Evolutionary conservation across 805 yeast species (phyloP).

Genomic region (Brettanomyces custersianus): DNA sequence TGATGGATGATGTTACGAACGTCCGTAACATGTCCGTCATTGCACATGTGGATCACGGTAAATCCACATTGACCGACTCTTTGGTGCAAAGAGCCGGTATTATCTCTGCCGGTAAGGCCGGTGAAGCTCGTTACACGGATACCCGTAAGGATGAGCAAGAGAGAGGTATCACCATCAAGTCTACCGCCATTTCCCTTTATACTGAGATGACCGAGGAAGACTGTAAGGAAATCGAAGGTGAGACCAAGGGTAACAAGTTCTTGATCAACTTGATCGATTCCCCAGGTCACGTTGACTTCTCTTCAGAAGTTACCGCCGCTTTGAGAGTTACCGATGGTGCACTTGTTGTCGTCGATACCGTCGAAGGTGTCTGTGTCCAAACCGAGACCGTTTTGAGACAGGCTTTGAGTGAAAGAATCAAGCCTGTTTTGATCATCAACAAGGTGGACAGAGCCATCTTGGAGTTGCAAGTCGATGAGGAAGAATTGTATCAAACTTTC

Average conservation of each 20-base stretch:
- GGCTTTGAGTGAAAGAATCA: conserved; percentile 98
- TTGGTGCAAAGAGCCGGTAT: conserved; percentile 99
- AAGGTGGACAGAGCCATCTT: conserved; percentile 99
- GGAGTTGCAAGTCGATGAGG: conserved; percentile 98
- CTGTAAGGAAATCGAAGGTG: conserved; percentile 83
- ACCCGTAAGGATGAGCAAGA: conserved; percentile 99
- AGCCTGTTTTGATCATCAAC: conserved; percentile 98
- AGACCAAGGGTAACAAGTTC: conserved; percentile 88
- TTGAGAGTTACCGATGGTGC: conserved; percentile 99
- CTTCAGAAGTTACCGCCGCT: conserved; percentile 99
- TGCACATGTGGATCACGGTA: conserved; percentile 99
- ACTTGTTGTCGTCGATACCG: conserved; percentile 96
- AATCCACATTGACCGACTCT: conserved; percentile 98
- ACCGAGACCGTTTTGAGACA: conserved; percentile 99
- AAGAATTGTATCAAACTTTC: conserved; percentile 97
- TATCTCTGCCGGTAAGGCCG: conserved; percentile 98
- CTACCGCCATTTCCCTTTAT: conserved; percentile 95
- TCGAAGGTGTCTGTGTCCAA: conserved; percentile 99
- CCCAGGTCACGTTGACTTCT: conserved; percentile 99
- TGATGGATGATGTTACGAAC: conserved; percentile 99
- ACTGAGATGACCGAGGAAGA: conserved; percentile 83
- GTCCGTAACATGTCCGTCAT: conserved; percentile 99
- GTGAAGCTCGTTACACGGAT: conserved; percentile 99
- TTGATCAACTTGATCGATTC: conserved; percentile 98
- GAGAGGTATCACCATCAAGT: conserved; percentile 99